phyloP scores from a whole-genome alignment of 75 land plant genomes.

The Sequoiadendron giganteum region DNA sequence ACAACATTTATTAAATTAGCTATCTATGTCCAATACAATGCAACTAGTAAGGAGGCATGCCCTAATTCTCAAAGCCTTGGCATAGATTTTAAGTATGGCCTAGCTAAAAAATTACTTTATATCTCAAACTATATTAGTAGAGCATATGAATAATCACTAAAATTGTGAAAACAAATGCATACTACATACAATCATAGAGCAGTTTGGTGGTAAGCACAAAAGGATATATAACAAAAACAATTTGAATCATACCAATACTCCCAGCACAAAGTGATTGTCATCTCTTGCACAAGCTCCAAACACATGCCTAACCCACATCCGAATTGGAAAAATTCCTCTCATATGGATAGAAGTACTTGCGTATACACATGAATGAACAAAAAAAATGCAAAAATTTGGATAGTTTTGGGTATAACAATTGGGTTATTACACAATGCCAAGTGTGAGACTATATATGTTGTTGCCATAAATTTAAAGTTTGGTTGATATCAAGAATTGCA shows the following conservation, averaged over 20 bases:
- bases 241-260: constrained; percentile 31
- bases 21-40: background rate
- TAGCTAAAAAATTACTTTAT: background rate
- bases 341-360: too few species aligned
- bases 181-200: too few species aligned
- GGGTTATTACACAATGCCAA: too few species aligned
- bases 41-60: background rate
- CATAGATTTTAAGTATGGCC: background rate
- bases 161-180: background rate
- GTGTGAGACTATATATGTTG: too few species aligned
- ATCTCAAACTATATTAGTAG: background rate
- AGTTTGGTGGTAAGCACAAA: too few species aligned
- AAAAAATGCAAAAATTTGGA: too few species aligned
- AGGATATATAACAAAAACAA: background rate
- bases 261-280: constrained; percentile 67
- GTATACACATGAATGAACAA: too few species aligned
- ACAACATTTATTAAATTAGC: background rate
- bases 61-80: background rate
- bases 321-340: too few species aligned
- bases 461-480: too few species aligned
- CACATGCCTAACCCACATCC: too few species aligned
- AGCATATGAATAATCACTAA: background rate
- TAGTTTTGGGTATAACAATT: too few species aligned
- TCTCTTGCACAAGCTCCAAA: constrained; percentile 83
- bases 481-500: too few species aligned